phyloP scores from a whole-genome alignment of 202 grass and related monocot genomes.

The Musa balbisiana region DNA sequence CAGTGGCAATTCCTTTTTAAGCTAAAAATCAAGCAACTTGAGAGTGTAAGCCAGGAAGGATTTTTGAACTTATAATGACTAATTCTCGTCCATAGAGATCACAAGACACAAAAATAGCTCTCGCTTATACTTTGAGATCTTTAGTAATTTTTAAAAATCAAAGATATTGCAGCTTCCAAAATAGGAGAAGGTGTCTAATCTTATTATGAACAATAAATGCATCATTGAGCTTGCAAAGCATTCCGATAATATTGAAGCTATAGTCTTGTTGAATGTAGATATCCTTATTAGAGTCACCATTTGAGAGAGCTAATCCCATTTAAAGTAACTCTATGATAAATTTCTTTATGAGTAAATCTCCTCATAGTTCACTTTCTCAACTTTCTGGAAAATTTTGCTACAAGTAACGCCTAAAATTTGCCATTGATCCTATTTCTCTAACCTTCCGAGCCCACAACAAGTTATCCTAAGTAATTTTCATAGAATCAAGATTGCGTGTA shows the following conservation, averaged over 20 bases:
- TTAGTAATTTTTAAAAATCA: not conserved
- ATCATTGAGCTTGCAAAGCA: no score
- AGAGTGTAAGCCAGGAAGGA: no score
- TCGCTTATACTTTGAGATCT: not conserved
- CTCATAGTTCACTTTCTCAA: not conserved
- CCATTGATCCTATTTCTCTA: no score
- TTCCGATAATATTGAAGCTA: not conserved
- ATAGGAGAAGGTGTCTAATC: no score
- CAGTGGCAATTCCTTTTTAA: no score
- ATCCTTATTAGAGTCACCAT: not conserved
- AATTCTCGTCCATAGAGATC: not conserved
- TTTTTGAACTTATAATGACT: not conserved
- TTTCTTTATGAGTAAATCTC: no score
- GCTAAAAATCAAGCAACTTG: no score
- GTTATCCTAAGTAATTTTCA: no score
- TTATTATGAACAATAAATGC: no score
- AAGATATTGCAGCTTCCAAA: not conserved
- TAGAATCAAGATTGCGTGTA: no score
- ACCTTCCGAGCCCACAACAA: no score
- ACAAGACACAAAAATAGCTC: not conserved
- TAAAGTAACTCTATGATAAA: not conserved
- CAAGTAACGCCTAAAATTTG: no score
- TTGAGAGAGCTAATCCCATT: not conserved
- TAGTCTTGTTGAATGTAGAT: not conserved
- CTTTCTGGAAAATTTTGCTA: not conserved